Evolutionary conservation across 139 green algal species (phyloP), one percentile per base, ranked within the genome.

Genomic region (Coelastrella sp.): DNA sequence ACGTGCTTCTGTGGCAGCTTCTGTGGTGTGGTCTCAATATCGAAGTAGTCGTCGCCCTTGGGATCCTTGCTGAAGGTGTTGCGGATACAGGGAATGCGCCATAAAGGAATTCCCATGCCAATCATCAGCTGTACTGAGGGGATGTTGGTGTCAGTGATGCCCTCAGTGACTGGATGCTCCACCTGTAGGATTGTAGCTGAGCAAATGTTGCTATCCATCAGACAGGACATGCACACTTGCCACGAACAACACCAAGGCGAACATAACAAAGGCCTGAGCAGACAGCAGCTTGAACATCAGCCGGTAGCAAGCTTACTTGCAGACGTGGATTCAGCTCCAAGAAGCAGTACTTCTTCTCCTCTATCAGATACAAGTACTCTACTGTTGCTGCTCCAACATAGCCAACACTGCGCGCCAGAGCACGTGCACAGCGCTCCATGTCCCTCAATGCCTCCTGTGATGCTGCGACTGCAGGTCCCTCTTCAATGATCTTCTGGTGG

Each of bases 401-500:
- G 75, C 95, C 94, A 20, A 99, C 98, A n/a, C 92, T 95, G 59
- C 95, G 94, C 0, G 97, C 97, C 87, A 99, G 94, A 7, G 95
- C 95, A 20, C 97, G 93, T 1, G 98, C 98, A 84, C 97, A 97
- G 9, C 70, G 60, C 95, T 99, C 98, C 96, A 98, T 98, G 60
- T 95, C 91, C 4, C 89, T 70, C 78, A 98, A 92, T 56, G 93
- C 68, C 59, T 94, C 88, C 84, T 91, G 92, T 83, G 80, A 20
- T 12, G 96, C 97, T 20, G 92, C 94, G 7, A 93, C 95, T 63
- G 98, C 96, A 24, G 98, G 98, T 1, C 98, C 98, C 90, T 99
- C 98, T 92, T 99, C 98, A 35, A 99, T 94, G 87, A 99, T 99
- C 95, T 99, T 99, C 93, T 99, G 98, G 93, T 99, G 98, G 4